phyloP scores from a whole-genome alignment of 495 filamentous ascomycete species.

The Pseudoneurospora amorphoporcata region DNA sequence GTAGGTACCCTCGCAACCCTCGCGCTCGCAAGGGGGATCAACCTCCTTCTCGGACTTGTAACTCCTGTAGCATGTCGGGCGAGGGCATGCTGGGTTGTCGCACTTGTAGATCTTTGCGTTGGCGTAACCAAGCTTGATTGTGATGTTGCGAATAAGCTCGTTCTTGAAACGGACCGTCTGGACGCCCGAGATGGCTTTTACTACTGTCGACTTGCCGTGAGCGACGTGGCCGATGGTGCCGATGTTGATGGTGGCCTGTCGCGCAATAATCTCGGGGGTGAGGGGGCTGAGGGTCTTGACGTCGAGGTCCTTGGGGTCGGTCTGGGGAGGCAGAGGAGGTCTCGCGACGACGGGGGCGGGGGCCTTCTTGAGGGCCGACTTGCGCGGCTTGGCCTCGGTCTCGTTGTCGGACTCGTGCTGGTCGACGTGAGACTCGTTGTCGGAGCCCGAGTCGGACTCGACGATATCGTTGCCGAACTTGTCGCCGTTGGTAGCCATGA shows the following conservation, averaged over 20 bases:
- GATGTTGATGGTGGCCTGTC: slow-evolving; percentile 98
- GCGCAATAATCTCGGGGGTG: slow-evolving; percentile 89
- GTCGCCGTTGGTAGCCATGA: slow-evolving; percentile 38
- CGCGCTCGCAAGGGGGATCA: slow-evolving; percentile 87
- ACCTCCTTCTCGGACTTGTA: slow-evolving; percentile 98
- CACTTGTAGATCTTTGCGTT: slow-evolving; percentile 99
- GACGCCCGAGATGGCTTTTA: slow-evolving; percentile 97
- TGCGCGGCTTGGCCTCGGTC: slow-evolving; percentile 30
- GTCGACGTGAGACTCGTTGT: slow-evolving; percentile 33
- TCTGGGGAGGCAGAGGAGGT: slow-evolving; percentile 71
- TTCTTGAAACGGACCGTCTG: slow-evolving; percentile 99
- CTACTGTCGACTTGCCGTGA: slow-evolving; percentile 95
- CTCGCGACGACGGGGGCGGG: slow-evolving; percentile 28
- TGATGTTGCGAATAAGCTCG: slow-evolving; percentile 96
- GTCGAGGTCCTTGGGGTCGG: slow-evolving; percentile 77
- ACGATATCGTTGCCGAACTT: slow-evolving; percentile 37
- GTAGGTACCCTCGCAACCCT: slow-evolving; percentile 80
- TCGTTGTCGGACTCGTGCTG: slow-evolving; percentile 29
- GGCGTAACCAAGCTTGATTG: slow-evolving; percentile 98
- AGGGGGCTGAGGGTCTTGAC: slow-evolving; percentile 67
- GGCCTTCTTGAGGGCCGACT: slow-evolving; percentile 40
- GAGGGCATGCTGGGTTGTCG: slow-evolving; percentile 78
- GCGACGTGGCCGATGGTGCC: slow-evolving; percentile 98
- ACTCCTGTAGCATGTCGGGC: slow-evolving; percentile 91
- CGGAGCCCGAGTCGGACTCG: slow-evolving; percentile 37